Base-by-base conservation (phyloP, 169 alveolate species). In the Plasmodium malariae region DNA sequence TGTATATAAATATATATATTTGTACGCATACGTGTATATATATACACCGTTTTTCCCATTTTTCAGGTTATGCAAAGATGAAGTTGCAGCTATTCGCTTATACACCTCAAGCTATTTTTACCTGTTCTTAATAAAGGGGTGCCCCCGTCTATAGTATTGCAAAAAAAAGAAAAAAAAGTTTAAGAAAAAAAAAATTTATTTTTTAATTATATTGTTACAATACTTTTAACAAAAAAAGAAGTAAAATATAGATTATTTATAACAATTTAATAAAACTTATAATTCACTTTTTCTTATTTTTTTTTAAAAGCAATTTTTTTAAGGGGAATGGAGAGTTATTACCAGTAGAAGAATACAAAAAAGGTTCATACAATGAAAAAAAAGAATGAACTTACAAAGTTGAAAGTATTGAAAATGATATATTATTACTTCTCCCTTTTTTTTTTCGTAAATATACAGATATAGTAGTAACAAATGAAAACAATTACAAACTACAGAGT, bases 101-200 rank as follows among this genome's bases (percentile, higher is more conserved):
- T 83, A 67, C 71, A 83, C 91, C 40, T 40, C 91, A 28, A 67
- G 62, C 34, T 67, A 83, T 36, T 83, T 83, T 30, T 83, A 83
- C 26, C 37, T 65, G 1, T 67, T 83, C 65, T 40, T 83, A 40
- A 45, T 49, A 54, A 83, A 83, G 51, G 91, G 91, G 40, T 83
- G 91, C 40, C 91, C 91, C 12, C 60, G 54, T 9, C 48, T 83
- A 48, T 83, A 83, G 91, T 83, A 67, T n/a, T n/a, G n/a, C n/a
- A n/a, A n/a, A n/a, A n/a, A n/a, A n/a, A n/a, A n/a, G n/a, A n/a
- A n/a, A n/a, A n/a, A n/a, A n/a, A n/a, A n/a, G n/a, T n/a, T 40
- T 40, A 40, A 40, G 9, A 40, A 40, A 40, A 9, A 40, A 6
- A 9, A 5, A 5, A 5, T 9, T 40, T 40, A 40, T 40, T 40